Evolutionary conservation across 140 eudicot genomes (phyloP).

Genomic region (Senecio squalidus): DNA sequence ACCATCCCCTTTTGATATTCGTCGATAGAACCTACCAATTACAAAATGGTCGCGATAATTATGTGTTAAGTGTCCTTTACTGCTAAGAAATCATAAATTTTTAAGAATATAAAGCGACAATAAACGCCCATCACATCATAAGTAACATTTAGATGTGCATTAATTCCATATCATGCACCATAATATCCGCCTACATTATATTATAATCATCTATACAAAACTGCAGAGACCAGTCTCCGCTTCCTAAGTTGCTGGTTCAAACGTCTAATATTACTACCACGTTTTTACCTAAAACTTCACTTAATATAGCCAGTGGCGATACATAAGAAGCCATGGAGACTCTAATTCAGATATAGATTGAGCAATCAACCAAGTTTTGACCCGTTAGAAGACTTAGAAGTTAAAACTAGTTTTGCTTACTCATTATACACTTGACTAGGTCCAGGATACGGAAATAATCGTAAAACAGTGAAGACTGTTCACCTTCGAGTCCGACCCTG

Average conservation of each 20-base stretch:
- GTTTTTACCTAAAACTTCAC: conserved; percentile 9
- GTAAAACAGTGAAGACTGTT: conserved; percentile 61
- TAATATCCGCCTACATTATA: conserved; percentile 2
- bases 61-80: too few relatives aligned
- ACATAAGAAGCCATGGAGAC: neutral
- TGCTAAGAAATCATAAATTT: too few relatives aligned
- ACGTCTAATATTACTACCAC: conserved; percentile 4
- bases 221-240: conserved; percentile 11
- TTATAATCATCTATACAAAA: conserved; percentile 5
- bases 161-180: neutral
- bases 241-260: conserved; percentile 6
- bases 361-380: neutral
- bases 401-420: neutral
- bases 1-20: too few relatives aligned
- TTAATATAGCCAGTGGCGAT: neutral
- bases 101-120: too few relatives aligned
- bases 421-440: conserved; percentile 42
- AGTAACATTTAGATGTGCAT: neutral
- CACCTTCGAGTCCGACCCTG: conserved; percentile 87
- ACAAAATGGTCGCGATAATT: too few relatives aligned
- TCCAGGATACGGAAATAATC: conserved; percentile 60
- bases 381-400: neutral
- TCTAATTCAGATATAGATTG: neutral
- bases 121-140: too few relatives aligned
- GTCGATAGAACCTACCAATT: too few relatives aligned